phyloP scores from a whole-genome alignment of 164 flowering plant species.

The Berberis vulgaris region DNA sequence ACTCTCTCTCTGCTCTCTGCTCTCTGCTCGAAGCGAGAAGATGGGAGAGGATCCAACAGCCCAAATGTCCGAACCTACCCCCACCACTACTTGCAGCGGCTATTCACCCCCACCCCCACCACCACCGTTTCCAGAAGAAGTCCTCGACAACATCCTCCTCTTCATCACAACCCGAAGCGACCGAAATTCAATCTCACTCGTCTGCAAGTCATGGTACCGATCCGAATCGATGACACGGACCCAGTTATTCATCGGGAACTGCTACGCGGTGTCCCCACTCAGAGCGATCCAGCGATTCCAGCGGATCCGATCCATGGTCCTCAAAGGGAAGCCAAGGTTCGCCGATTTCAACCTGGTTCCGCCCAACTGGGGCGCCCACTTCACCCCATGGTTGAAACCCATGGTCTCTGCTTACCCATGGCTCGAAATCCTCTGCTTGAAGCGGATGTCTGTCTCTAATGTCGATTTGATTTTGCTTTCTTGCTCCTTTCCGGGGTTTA shows the following conservation, averaged over 20 bases:
- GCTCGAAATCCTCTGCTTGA: conserved; percentile 59
- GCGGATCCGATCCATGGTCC: conserved; percentile 33
- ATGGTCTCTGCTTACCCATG: conserved; percentile 42
- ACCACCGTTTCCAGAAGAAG: conserved; percentile 44
- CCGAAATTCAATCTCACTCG: conserved; percentile 74
- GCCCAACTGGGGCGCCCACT: conserved; percentile 71
- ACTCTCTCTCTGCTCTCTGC: too few species aligned
- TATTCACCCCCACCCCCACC: too few species aligned
- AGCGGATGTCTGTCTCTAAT: conserved; percentile 69
- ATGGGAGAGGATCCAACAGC: too few species aligned
- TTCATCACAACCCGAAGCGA: conserved; percentile 64
- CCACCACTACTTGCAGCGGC: too few species aligned
- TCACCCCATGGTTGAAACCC: conserved; percentile 51
- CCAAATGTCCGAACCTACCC: too few species aligned
- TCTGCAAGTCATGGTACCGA: conserved; percentile 76
- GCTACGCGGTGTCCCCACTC: conserved; percentile 61
- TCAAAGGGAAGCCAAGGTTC: conserved; percentile 86
- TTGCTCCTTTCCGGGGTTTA: conserved; percentile 37
- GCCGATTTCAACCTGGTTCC: conserved; percentile 78
- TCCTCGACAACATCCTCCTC: conserved; percentile 67
- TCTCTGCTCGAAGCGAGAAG: too few species aligned
- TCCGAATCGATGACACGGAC: conserved; percentile 64
- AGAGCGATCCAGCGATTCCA: conserved; percentile 47
- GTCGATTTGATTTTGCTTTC: conserved; percentile 53
- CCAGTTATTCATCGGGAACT: conserved; percentile 79